phyloP scores from a whole-genome alignment of 441 rosid species.

The Euphorbia corollata region DNA sequence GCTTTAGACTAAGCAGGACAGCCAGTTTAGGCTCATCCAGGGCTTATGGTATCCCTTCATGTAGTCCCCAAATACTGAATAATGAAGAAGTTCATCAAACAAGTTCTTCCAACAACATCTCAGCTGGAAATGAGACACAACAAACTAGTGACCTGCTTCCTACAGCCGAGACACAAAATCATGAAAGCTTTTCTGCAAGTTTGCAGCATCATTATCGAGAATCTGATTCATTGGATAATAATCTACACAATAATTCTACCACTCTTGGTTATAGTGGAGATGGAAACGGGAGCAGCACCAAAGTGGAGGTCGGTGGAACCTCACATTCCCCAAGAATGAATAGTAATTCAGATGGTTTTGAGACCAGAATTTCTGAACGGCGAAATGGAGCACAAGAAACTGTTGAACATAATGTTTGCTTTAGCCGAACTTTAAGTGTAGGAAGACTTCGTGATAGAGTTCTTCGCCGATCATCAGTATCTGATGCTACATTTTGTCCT shows the following conservation, averaged over 20 bases:
- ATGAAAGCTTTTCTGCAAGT: constrained; percentile 21
- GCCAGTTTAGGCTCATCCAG: constrained; percentile 70
- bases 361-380: constrained; percentile 48
- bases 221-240: constrained; percentile 22
- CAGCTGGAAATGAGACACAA: constrained; percentile 32
- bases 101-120: constrained; percentile 28
- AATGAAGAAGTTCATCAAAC: constrained; percentile 32
- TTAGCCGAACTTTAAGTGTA: constrained; percentile 89
- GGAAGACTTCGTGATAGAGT: constrained; percentile 98
- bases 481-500: constrained; percentile 55
- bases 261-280: constrained; percentile 29
- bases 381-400: constrained; percentile 56
- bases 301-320: constrained; percentile 32
- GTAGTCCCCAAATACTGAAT: constrained; percentile 32
- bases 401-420: constrained; percentile 69
- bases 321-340: constrained; percentile 32
- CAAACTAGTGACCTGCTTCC: constrained; percentile 18
- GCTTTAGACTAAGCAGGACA: constrained; percentile 70
- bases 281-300: constrained; percentile 29
- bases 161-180: constrained; percentile 9
- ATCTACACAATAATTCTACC: constrained; percentile 15
- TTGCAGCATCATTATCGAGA: constrained; percentile 16
- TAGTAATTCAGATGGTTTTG: constrained; percentile 39
- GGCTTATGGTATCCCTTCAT: constrained; percentile 42
- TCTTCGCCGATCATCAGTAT: constrained; percentile 68